Evolutionary conservation across 73 alveolate genomes (phyloP).

Genomic region (Blepharisma stoltei): DNA sequence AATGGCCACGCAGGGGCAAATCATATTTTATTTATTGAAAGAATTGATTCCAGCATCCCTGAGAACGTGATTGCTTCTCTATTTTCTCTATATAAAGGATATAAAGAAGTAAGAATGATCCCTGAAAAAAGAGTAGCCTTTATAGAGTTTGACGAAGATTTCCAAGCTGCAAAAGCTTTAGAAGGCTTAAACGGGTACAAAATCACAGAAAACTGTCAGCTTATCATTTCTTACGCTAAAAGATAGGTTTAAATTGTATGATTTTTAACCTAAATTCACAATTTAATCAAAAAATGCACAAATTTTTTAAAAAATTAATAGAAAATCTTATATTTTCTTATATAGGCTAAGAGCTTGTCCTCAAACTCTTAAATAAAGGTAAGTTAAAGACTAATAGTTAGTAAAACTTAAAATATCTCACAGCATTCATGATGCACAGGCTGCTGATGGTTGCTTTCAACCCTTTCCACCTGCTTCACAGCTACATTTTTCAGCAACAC

Average conservation of each 20-base stretch:
- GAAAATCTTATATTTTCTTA: too few species aligned
- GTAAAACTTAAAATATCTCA: neutral
- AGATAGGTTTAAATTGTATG: neutral
- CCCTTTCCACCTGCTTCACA: neutral
- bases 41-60: neutral
- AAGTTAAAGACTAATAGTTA: neutral
- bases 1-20: slow-evolving; percentile 14
- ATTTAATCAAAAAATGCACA: too few species aligned
- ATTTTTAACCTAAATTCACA: too few species aligned
- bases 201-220: neutral
- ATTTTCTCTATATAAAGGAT: slow-evolving; percentile 41
- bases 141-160: slow-evolving; percentile 41
- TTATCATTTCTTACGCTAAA: slow-evolving; percentile 26
- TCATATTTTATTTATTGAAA: neutral
- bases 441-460: neutral
- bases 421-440: neutral
- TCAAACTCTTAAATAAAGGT: too few species aligned
- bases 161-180: slow-evolving; percentile 41
- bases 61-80: slow-evolving; percentile 19
- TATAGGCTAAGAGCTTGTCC: too few species aligned
- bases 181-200: slow-evolving; percentile 42
- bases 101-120: slow-evolving; percentile 43
- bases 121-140: slow-evolving; percentile 50
- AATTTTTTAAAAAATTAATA: too few species aligned
- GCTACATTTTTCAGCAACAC: neutral